A percentile compares a stretch with the other conserved stretches of the same genome.
These are phyloP conservation scores for Rhodotorula sp. DNA, from an alignment of 1,284 basidiomycete genomes.

Conservation along the genomic window DNA sequence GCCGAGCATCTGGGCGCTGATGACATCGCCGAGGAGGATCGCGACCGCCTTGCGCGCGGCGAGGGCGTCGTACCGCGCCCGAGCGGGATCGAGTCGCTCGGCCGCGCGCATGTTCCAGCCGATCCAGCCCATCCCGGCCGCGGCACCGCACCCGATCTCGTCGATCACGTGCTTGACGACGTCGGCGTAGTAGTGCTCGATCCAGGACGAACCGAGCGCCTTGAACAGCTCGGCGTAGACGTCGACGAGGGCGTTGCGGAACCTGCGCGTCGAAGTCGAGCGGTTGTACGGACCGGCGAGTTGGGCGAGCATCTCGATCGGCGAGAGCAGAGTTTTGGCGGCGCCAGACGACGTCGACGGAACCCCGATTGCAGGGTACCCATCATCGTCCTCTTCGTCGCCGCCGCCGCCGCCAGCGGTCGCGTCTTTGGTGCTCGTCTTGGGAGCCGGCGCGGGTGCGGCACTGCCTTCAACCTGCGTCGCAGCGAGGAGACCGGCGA, in stretches of 20 bases:
- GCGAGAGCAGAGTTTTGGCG: slow-evolving; percentile 67
- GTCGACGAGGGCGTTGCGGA: slow-evolving; percentile 81
- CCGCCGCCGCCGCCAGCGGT: slow-evolving; percentile 62
- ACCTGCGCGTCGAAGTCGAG: slow-evolving; percentile 58
- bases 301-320: slow-evolving; percentile 75
- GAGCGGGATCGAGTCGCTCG: slow-evolving; percentile 40
- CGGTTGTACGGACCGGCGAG: slow-evolving; percentile 76
- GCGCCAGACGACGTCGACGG: slow-evolving; percentile 50
- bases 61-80: slow-evolving; percentile 68
- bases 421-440: slow-evolving; percentile 47
- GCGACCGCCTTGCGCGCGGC: slow-evolving; percentile 70
- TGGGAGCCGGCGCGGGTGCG: slow-evolving; percentile 48
- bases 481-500: slow-evolving; percentile 77
- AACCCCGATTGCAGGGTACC: slow-evolving; percentile 50
- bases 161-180: slow-evolving; percentile 69
- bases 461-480: slow-evolving; percentile 71
- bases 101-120: slow-evolving; percentile 31
- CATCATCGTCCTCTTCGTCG: slow-evolving; percentile 60
- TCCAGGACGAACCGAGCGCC: slow-evolving; percentile 70
- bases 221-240: slow-evolving; percentile 78
- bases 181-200: slow-evolving; percentile 77
- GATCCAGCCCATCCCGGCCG: slow-evolving; percentile 52
- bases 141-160: slow-evolving; percentile 59
- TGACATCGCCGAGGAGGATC: slow-evolving; percentile 75
- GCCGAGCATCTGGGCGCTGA: slow-evolving; percentile 81